These are phyloP conservation scores for Kwoniella shandongensis DNA, from an alignment of 768 basidiomycete species.

Conservation along the genomic window DNA sequence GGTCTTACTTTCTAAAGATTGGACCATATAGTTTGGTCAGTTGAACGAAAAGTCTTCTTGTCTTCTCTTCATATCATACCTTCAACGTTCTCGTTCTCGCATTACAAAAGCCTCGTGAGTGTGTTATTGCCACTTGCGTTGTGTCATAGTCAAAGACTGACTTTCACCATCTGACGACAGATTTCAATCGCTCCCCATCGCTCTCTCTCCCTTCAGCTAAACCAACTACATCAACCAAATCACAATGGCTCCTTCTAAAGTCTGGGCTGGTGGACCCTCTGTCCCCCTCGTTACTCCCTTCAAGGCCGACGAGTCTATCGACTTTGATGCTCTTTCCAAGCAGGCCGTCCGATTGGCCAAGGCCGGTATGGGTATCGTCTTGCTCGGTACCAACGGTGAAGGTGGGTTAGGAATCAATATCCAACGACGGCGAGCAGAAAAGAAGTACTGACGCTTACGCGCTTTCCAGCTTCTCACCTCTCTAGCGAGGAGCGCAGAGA, in stretches of 20 bases:
- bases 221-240: background rate
- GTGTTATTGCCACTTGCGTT: too few species aligned
- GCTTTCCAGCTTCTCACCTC: slow-evolving; percentile 48
- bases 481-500: slow-evolving; percentile 45
- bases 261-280: slow-evolving; percentile 66
- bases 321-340: slow-evolving; percentile 65
- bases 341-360: slow-evolving; percentile 74
- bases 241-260: slow-evolving; percentile 20
- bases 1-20: too few species aligned
- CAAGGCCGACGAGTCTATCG: slow-evolving; percentile 68
- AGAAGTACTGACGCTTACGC: slow-evolving; percentile 1
- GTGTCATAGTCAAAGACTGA: too few species aligned
- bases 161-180: too few species aligned
- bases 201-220: too few species aligned
- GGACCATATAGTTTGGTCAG: too few species aligned
- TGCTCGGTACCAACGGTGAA: slow-evolving; percentile 57
- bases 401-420: slow-evolving; percentile 55
- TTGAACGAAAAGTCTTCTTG: too few species aligned
- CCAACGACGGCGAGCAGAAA: background rate
- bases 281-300: slow-evolving; percentile 70
- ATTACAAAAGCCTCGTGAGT: too few species aligned
- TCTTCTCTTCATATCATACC: too few species aligned
- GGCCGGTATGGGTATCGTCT: slow-evolving; percentile 55
- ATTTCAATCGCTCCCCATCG: too few species aligned
- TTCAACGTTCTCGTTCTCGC: too few species aligned